phyloP scores from a whole-genome alignment of 495 filamentous ascomycete species.

The Aspergillus diversus region DNA sequence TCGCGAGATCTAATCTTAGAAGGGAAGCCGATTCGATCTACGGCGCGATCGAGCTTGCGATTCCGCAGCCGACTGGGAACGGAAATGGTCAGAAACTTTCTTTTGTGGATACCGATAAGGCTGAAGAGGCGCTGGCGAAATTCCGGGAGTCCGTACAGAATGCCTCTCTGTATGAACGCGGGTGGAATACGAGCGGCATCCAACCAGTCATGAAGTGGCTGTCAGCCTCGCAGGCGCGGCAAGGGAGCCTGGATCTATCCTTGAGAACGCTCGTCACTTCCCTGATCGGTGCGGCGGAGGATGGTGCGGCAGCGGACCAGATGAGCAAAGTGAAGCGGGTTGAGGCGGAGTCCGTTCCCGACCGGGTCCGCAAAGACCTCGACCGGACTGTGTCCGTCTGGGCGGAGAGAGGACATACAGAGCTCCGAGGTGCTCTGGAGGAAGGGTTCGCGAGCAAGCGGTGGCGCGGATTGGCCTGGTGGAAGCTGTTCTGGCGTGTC shows the following conservation, averaged over 20 bases:
- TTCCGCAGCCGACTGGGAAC: constrained; percentile 34
- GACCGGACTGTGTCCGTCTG: constrained; percentile 63
- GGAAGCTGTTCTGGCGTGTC: constrained; percentile 92
- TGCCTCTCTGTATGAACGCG: constrained; percentile 68
- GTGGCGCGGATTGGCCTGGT: constrained; percentile 85
- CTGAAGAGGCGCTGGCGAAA: constrained; percentile 58
- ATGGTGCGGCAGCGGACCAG: constrained; percentile 56
- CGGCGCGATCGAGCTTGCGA: constrained; percentile 57
- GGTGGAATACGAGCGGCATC: constrained; percentile 73
- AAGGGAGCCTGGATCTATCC: constrained; percentile 58
- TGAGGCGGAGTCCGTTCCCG: constrained; percentile 40
- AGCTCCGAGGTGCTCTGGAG: constrained; percentile 78
- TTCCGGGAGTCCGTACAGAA: constrained; percentile 71
- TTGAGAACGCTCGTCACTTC: constrained; percentile 69
- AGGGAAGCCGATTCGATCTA: constrained; percentile 51
- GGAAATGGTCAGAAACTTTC: constrained; percentile 30
- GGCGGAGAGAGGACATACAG: constrained; percentile 79
- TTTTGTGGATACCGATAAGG: constrained; percentile 59
- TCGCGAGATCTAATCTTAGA: constrained; percentile 39
- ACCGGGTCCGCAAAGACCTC: constrained; percentile 52
- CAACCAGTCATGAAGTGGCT: constrained; percentile 72
- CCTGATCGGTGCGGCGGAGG: constrained; percentile 61
- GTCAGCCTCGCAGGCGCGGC: constrained; percentile 45
- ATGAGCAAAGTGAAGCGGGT: constrained; percentile 39
- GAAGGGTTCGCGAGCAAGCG: constrained; percentile 66